These are phyloP conservation scores for Ceratocystis papillata DNA, from an alignment of 2,329 filamentous ascomycete genomes.

Conservation along the genomic window DNA sequence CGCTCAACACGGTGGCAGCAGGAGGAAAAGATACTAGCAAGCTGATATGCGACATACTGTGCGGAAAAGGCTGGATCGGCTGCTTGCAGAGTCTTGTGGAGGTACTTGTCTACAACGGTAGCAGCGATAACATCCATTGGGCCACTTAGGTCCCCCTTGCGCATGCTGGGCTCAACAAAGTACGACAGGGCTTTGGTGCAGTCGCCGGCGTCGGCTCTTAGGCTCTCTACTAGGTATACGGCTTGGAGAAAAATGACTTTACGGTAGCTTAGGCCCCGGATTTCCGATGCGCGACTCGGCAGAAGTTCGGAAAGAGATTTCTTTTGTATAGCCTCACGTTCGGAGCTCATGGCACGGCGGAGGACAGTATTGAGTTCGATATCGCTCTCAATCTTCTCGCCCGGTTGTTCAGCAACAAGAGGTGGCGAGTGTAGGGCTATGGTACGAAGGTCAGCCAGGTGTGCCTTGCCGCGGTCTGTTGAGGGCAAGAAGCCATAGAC, in stretches of 20 bases:
- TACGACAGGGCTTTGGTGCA: constrained; percentile 85
- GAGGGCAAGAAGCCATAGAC: constrained; percentile 78
- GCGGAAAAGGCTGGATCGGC: constrained; percentile 72
- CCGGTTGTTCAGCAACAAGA: constrained; percentile 75
- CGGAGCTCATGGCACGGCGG: constrained; percentile 69
- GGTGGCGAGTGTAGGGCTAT: constrained; percentile 82
- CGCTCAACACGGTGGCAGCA: constrained; percentile 91
- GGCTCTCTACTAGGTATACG: constrained; percentile 75
- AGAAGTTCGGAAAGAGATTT: constrained; percentile 62
- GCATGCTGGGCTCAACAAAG: constrained; percentile 84
- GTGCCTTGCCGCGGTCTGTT: constrained; percentile 60
- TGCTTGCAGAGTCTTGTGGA: constrained; percentile 62
- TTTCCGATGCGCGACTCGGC: constrained; percentile 64
- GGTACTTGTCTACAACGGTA: constrained; percentile 68
- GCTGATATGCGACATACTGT: constrained; percentile 76
- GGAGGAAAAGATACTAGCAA: constrained; percentile 71
- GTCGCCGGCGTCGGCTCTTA: constrained; percentile 76
- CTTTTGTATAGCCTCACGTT: constrained; percentile 71
- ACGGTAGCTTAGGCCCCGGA: constrained; percentile 73
- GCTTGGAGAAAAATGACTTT: constrained; percentile 89
- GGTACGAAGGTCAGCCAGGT: constrained; percentile 65
- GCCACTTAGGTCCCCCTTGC: constrained; percentile 50
- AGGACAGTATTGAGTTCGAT: constrained; percentile 93
- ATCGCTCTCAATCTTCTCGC: constrained; percentile 86
- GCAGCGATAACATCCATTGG: constrained; percentile 54